Conservation (phyloP, 192 early-diverging fungal species). For the Chytriomyces sp. region DNA sequence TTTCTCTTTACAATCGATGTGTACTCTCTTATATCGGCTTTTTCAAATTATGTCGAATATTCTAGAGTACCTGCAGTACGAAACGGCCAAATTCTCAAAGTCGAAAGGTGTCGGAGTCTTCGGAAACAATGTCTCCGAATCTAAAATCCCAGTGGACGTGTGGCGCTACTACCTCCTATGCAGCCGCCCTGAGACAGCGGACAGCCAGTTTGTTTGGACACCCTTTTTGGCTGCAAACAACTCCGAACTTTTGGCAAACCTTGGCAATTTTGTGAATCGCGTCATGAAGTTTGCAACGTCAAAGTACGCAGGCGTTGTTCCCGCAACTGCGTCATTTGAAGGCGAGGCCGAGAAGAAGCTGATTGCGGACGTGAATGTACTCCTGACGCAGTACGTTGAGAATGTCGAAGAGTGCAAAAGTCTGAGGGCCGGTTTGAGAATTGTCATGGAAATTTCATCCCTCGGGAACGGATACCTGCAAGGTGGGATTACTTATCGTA, state of each 20-base stretch:
- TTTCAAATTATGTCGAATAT: background rate
- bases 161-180: constrained; percentile 97
- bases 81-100: constrained; percentile 96
- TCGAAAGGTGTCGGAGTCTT: constrained; percentile 95
- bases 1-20: background rate
- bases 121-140: constrained; percentile 91
- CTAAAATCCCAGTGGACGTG: constrained; percentile 87
- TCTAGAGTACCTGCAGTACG: constrained; percentile 95
- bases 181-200: constrained; percentile 89
- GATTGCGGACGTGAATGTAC: constrained; percentile 80
- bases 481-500: constrained; percentile 8
- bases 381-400: constrained; percentile 78
- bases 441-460: constrained; percentile 93
- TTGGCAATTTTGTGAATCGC: constrained; percentile 98
- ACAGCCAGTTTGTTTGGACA: constrained; percentile 92
- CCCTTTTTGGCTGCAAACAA: constrained; percentile 95
- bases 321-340: constrained; percentile 54
- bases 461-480: constrained; percentile 96
- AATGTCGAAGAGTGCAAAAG: constrained; percentile 79
- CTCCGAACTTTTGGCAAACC: constrained; percentile 89
- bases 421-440: constrained; percentile 76
- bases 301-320: constrained; percentile 90
- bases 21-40: background rate
- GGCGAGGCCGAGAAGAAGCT: constrained; percentile 71
- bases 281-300: constrained; percentile 89